Base-by-base conservation (phyloP, 352 stramenopile species). In the Pythium guiyangense region DNA sequence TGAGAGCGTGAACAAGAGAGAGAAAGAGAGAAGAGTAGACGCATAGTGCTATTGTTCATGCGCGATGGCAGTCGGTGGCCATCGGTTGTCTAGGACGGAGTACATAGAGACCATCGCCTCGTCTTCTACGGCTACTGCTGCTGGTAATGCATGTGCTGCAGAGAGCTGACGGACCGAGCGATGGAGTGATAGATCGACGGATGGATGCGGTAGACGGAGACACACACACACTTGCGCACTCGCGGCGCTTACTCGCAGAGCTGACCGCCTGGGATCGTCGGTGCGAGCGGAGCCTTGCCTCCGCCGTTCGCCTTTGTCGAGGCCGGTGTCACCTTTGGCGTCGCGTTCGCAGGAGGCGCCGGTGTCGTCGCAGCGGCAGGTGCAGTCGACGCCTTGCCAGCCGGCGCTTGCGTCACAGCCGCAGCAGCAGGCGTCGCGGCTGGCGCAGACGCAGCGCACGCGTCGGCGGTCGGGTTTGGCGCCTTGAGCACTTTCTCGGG, bases 401-500 rank as follows among this genome's bases (percentile, higher is more conserved):
- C 39, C 11, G 63, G 29, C 8, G 29, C 60, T 31, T 57, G 59
- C 29, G 52, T 63, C 2, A 59, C 25, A 0, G 54, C 42, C 17
- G 61, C 40, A 18, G 60, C 61, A 14, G 57, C 48, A 11, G 53
- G 60, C 6, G 65, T 66, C n/a, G 57, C 52, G 12, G 52, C 52
- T 25, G 62, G 62, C 6, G 68, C 50, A 8, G 59, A 61, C 12
- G 61, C 66, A 11, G 70, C 60, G 49, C 73, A 83, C 22, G 53
- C 66, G 14, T 63, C 69, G 25, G 63, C 70, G 37, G 66, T 61
- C 29, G 69, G 66, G 48, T 75, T 67, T 17, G 63, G 60, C 42
- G 72, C 66, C 29, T 62, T 67, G n/a, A 80, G 57, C 43, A 31
- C 50, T 44, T 66, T 72, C 44, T 83, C 73, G 20, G 73, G 60